These are phyloP conservation scores for Boletellus dicymbophilus DNA, from an alignment of 1,284 basidiomycete genomes.

Conservation along the genomic window DNA sequence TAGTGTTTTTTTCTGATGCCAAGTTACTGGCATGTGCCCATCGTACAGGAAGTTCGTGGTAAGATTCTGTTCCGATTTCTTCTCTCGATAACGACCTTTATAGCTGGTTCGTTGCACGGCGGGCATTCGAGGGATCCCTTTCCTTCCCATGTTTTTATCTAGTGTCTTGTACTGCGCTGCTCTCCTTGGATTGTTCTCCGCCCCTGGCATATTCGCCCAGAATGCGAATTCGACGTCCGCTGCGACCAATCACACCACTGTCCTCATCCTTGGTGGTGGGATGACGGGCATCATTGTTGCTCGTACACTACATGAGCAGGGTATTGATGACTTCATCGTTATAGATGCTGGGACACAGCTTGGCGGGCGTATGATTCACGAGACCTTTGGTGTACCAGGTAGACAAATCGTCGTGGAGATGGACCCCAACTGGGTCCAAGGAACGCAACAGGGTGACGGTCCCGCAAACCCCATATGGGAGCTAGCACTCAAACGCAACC, in stretches of 20 bases:
- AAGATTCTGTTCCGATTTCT: too few species aligned
- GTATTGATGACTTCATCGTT: slow-evolving; percentile 61
- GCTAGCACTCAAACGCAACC: slow-evolving; percentile 60
- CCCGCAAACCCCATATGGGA: slow-evolving; percentile 60
- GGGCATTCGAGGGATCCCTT: too few species aligned
- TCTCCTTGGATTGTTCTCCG: slow-evolving; percentile 8
- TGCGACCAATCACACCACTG: slow-evolving; percentile 27
- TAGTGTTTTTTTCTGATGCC: too few species aligned
- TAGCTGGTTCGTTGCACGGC: too few species aligned
- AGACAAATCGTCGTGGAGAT: slow-evolving; percentile 51
- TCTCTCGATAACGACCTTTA: too few species aligned
- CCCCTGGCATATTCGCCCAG: slow-evolving; percentile 4
- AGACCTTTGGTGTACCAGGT: slow-evolving; percentile 41
- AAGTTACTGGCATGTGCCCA: too few species aligned
- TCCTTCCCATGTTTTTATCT: slow-evolving; percentile 10
- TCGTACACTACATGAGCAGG: slow-evolving; percentile 55
- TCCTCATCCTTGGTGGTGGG: slow-evolving; percentile 64
- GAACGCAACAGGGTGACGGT: slow-evolving; percentile 53
- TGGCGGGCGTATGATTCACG: slow-evolving; percentile 60
- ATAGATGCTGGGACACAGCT: slow-evolving; percentile 61
- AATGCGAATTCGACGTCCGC: slow-evolving; percentile 6
- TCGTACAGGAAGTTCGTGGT: too few species aligned
- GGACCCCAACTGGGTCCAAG: slow-evolving; percentile 76
- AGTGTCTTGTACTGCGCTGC: not conserved
- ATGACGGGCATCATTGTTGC: slow-evolving; percentile 69